A percentile compares a stretch with the other conserved stretches of the same genome.
Conservation (phyloP, 2,329 filamentous ascomycete species). For the Talaromyces sp. region DNA sequence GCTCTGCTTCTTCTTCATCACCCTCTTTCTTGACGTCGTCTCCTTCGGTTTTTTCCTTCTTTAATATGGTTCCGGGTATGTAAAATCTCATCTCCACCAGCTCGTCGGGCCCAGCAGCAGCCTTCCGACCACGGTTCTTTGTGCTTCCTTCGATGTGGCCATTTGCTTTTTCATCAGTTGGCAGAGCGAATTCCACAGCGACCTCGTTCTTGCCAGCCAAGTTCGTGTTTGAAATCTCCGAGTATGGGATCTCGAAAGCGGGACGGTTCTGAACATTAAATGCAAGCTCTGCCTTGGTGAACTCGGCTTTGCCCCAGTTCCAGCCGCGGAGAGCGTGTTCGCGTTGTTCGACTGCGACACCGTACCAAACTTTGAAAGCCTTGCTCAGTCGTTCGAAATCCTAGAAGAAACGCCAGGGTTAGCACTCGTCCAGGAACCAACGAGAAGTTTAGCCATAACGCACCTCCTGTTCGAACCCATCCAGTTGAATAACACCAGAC, state of each 20-base stretch:
- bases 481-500: constrained; percentile 82
- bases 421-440: neutral
- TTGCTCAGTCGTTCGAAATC: constrained; percentile 88
- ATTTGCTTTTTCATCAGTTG: constrained; percentile 65
- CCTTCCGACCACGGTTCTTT: constrained; percentile 75
- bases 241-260: constrained; percentile 94
- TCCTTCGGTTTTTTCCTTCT: constrained; percentile 64
- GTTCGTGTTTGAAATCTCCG: constrained; percentile 96
- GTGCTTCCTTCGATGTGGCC: constrained; percentile 66
- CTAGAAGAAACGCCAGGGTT: constrained; percentile 31
- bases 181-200: constrained; percentile 84
- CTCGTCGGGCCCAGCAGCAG: constrained; percentile 82
- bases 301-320: constrained; percentile 99
- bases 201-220: constrained; percentile 96
- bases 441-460: neutral
- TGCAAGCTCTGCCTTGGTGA: constrained; percentile 86
- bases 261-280: constrained; percentile 98
- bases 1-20: constrained; percentile 50
- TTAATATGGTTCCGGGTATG: constrained; percentile 81
- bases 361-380: constrained; percentile 98
- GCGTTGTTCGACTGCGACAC: constrained; percentile 81
- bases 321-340: constrained; percentile 94
- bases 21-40: constrained; percentile 57
- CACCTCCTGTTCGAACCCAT: constrained; percentile 87
- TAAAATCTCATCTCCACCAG: constrained; percentile 99